Conservation (phyloP, 177 flowering plant genomes). For the Vitis hybrid region DNA sequence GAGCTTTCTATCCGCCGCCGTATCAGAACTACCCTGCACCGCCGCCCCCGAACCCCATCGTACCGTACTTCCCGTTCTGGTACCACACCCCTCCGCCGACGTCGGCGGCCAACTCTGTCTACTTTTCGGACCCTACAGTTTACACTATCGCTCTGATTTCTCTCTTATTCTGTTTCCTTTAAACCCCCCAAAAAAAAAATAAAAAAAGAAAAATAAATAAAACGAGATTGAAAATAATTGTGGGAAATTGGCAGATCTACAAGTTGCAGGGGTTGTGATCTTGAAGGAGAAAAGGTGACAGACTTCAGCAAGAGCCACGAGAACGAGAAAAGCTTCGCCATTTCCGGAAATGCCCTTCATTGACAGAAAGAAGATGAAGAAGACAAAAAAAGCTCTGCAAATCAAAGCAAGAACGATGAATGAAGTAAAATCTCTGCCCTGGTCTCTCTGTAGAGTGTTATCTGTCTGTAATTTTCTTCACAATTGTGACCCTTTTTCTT, state of each 20-base stretch:
- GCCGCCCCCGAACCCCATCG: constrained; percentile 73
- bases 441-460: constrained; percentile 8
- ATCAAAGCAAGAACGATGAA: neutral
- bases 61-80: constrained; percentile 69
- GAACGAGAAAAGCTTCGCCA: neutral
- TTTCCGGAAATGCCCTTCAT: neutral
- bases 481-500: constrained; percentile 9
- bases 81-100: constrained; percentile 44
- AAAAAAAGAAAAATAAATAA: constrained; percentile 8
- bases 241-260: constrained; percentile 28
- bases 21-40: constrained; percentile 27
- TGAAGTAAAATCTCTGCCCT: constrained; percentile 1
- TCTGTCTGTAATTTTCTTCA: constrained; percentile 18
- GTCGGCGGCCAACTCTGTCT: neutral
- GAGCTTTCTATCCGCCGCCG: constrained; percentile 33
- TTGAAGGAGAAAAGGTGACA: neutral
- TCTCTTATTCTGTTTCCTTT: constrained; percentile 12
- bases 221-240: neutral
- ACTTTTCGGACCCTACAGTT: neutral
- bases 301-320: neutral
- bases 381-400: neutral
- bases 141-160: neutral
- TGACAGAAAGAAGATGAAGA: neutral
- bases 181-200: neutral
- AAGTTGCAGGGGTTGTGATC: neutral